These are phyloP conservation scores for Eudorina sp. DNA, from an alignment of 139 green algal genomes.

Conservation along the genomic window DNA sequence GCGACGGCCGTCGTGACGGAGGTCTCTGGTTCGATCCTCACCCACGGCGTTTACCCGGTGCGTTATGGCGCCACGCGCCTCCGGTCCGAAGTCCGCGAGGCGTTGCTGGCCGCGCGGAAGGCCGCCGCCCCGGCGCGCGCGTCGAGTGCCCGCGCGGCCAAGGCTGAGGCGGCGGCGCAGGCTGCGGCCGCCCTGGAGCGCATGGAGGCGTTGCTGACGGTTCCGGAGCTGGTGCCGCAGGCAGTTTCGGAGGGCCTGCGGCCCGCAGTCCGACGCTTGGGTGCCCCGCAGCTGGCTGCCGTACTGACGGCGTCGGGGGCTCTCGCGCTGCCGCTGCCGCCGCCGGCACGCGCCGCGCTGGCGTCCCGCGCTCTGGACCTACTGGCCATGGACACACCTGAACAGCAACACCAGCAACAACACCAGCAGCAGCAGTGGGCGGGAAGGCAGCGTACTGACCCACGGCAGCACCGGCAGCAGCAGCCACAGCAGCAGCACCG, in stretches of 20 bases:
- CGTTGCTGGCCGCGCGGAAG: not conserved
- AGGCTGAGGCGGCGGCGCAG: not conserved
- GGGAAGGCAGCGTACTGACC: not conserved
- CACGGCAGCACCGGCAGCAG: not conserved
- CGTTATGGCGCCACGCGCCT: not conserved
- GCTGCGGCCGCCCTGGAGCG: not conserved
- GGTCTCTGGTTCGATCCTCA: not conserved
- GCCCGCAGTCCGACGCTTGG: not conserved
- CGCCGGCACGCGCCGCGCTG: not conserved
- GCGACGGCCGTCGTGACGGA: not conserved
- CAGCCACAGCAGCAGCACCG: not conserved
- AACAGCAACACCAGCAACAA: not conserved
- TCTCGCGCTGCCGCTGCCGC: not conserved
- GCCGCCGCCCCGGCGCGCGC: not conserved
- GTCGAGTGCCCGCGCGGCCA: not conserved
- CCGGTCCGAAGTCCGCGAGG: not conserved
- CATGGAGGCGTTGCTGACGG: not conserved
- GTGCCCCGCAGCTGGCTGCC: not conserved
- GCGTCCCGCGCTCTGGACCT: conserved; percentile 1
- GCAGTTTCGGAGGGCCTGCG: too few species aligned
- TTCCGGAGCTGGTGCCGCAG: not conserved
- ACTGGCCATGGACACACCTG: not conserved
- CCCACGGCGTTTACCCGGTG: not conserved
- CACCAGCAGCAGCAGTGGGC: not conserved
- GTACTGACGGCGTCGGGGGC: conserved; percentile 14